Conservation (phyloP, 2,329 filamentous ascomycete species). For the Fusarium bactridioides region DNA sequence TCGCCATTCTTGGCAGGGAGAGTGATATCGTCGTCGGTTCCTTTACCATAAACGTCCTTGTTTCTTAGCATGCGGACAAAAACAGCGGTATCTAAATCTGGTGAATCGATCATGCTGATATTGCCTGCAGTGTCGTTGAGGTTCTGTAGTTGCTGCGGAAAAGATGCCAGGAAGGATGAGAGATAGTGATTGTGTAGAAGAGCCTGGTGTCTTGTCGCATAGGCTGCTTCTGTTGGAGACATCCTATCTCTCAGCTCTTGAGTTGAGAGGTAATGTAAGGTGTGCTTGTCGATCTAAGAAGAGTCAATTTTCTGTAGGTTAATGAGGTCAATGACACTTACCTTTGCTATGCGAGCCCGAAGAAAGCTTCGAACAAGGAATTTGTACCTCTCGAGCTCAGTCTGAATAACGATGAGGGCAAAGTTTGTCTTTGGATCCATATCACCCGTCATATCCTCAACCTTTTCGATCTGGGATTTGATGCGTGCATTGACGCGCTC, state of each 20-base stretch:
- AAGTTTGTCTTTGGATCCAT: slow-evolving; percentile 94
- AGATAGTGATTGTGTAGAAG: slow-evolving; percentile 86
- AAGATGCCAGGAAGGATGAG: slow-evolving; percentile 82
- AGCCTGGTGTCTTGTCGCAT: slow-evolving; percentile 84
- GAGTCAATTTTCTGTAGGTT: neutral
- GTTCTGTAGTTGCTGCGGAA: slow-evolving; percentile 80
- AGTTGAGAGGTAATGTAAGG: slow-evolving; percentile 74
- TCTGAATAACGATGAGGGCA: slow-evolving; percentile 92
- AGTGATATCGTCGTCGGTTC: slow-evolving; percentile 69
- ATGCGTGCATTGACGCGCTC: slow-evolving; percentile 81
- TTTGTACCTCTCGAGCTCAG: slow-evolving; percentile 93
- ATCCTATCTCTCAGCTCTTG: slow-evolving; percentile 67
- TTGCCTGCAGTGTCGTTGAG: slow-evolving; percentile 91
- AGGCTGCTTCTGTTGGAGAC: slow-evolving; percentile 79
- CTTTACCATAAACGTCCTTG: slow-evolving; percentile 64
- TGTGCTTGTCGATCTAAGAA: slow-evolving; percentile 75
- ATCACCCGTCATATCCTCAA: slow-evolving; percentile 80
- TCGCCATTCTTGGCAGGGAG: slow-evolving; percentile 68
- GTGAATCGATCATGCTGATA: slow-evolving; percentile 89
- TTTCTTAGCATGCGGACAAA: slow-evolving; percentile 79
- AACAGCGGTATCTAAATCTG: slow-evolving; percentile 83
- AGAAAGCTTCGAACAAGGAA: slow-evolving; percentile 87
- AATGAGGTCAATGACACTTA: slow-evolving; percentile 46
- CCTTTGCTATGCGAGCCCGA: slow-evolving; percentile 87
- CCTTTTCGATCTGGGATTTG: slow-evolving; percentile 72